Conservation (phyloP, 306 rosid genomes). For the Inga leiocalycina region DNA sequence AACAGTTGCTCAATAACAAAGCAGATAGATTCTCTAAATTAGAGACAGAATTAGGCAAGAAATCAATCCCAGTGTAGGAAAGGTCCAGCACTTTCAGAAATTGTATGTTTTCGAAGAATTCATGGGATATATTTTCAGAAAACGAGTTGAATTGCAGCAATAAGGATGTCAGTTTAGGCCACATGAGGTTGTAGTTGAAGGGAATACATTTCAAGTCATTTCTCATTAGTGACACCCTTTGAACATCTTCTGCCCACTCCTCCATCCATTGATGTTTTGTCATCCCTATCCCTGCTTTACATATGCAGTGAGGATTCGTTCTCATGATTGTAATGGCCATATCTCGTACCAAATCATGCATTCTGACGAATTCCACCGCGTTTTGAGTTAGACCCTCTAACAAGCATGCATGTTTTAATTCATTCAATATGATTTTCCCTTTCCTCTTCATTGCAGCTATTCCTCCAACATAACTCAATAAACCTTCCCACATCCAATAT, state of each 20-base stretch:
- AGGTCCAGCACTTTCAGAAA: slow-evolving; percentile 4
- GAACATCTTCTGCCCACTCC: slow-evolving; percentile 5
- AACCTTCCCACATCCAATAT: slow-evolving; percentile 9
- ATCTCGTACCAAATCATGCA: not conserved
- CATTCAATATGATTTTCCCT: not conserved
- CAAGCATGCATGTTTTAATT: not conserved
- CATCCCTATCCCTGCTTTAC: not conserved
- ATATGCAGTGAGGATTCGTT: not conserved
- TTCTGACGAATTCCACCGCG: not conserved
- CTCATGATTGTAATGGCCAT: slow-evolving; percentile 4
- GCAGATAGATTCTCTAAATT: slow-evolving; percentile 1
- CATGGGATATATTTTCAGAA: not conserved
- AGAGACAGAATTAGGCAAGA: not conserved
- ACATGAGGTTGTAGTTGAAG: not conserved
- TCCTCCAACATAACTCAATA: not conserved
- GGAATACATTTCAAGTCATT: slow-evolving; percentile 9
- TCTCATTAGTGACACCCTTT: not conserved
- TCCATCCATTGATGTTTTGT: slow-evolving; percentile 4
- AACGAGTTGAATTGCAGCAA: not conserved
- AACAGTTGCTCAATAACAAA: slow-evolving; percentile 1
- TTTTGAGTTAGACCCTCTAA: not conserved
- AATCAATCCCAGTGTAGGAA: not conserved
- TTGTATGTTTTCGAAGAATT: not conserved
- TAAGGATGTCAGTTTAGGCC: not conserved
- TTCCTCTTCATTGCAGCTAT: not conserved